A percentile compares a stretch with the other conserved stretches of the same genome.
Evolutionary conservation across 225 moss, liverwort and hornwort genomes (phyloP).

Genomic region (Marchantia polymorpha): DNA sequence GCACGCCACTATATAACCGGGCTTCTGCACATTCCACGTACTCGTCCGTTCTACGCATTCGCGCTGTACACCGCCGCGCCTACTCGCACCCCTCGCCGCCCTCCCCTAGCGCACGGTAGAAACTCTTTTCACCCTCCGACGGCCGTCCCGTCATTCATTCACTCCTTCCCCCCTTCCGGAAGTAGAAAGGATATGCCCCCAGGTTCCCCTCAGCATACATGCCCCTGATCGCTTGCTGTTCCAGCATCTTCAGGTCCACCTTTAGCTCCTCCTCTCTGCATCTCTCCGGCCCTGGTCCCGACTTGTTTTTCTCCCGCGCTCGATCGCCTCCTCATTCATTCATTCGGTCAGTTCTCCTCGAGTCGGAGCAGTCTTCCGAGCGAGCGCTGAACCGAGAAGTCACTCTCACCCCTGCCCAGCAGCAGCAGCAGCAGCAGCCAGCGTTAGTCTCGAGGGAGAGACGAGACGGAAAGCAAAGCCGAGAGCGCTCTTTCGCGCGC

Average conservation of each 20-base stretch:
- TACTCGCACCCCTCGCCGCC: too few species aligned
- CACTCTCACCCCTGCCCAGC: too few species aligned
- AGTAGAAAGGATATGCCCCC: conserved; percentile 10
- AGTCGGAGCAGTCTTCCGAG: too few species aligned
- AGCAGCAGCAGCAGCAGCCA: too few species aligned
- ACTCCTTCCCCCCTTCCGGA: not conserved
- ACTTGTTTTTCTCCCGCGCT: not conserved
- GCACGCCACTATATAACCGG: not conserved
- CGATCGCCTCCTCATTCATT: not conserved
- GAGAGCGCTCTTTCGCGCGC: too few species aligned
- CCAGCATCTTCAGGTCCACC: not conserved
- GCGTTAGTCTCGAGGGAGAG: too few species aligned
- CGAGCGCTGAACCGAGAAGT: too few species aligned
- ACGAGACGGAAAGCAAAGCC: too few species aligned
- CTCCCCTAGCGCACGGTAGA: not conserved
- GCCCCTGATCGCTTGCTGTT: not conserved
- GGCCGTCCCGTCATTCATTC: not conserved
- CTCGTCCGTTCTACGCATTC: not conserved
- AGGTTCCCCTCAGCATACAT: not conserved
- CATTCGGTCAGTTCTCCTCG: not conserved
- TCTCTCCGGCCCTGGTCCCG: not conserved
- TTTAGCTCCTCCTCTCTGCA: not conserved
- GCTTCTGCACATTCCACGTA: too few species aligned
- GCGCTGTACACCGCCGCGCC: too few species aligned
- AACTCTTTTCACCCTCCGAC: not conserved